Evolutionary conservation across 108 stramenopile genomes (phyloP), one percentile per base, ranked within the genome.

Genomic region (Seminavis robusta): DNA sequence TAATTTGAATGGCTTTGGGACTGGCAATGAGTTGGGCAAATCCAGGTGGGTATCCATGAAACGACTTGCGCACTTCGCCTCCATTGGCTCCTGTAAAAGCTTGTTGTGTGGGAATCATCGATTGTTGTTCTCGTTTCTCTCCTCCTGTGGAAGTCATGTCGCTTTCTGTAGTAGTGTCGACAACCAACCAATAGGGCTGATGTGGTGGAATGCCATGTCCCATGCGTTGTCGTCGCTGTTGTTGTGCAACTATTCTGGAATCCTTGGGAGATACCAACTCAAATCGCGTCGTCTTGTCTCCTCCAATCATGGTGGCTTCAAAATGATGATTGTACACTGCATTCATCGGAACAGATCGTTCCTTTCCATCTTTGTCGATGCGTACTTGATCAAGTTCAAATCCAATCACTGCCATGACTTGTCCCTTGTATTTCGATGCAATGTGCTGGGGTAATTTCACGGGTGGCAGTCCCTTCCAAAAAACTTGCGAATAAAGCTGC

Each of bases 281-380:
- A n/a, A n/a, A n/a, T n/a, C n/a, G n/a, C n/a, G n/a, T n/a, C n/a
- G n/a, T n/a, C 17, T 23, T 36, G 8, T 52, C 52, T 23, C 30
- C 10, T 32, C 32, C 36, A 33, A 38, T 7, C 53, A 23, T 38
- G 49, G 52, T 38, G 3, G 23, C 24, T 25, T 36, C 33, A 42
- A 42, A 67, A 33, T 67, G 66, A 52, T 67, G 66, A 33, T 67
- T 67, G 66, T 67, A 67, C 1, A 47, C 38, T 36, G 32, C 30
- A 24, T 21, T 60, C n/a, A 67, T 67, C 4, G 66, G 66, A 11
- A 67, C 47, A 1, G 59, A 28, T 6, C 52, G 29, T 39, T 67
- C 66, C 15, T 23, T 32, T 2, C 40, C 23, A 48, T 23, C 26
- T 4, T 51, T 43, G 15, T 37, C 36, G 5, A n/a, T 17, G 21